Percentiles rank a stretch among this genome's conserved stretches.
These are phyloP conservation scores for Polytrichum commune DNA, from an alignment of 225 moss, liverwort and hornwort genomes.

Conservation along the genomic window DNA sequence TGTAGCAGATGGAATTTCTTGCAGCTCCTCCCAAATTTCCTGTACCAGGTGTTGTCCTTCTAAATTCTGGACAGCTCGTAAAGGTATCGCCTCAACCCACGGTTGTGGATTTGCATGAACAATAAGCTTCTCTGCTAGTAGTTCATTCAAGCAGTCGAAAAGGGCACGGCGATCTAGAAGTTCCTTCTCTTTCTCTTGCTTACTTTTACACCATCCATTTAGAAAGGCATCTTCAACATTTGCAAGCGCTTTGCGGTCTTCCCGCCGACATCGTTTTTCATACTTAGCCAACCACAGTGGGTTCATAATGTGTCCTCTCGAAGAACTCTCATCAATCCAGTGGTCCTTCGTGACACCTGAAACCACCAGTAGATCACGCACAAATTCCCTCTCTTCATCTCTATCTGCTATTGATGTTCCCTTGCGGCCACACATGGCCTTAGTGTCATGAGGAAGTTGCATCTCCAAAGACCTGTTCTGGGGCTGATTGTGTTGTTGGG, in stretches of 20 bases:
- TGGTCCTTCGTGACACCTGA: conserved; percentile 51
- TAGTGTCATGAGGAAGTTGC: conserved; percentile 24
- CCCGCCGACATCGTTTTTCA: conserved; percentile 24
- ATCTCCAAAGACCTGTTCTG: neutral
- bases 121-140: conserved; percentile 45
- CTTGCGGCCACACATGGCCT: conserved; percentile 29
- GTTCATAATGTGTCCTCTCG: conserved; percentile 32
- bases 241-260: conserved; percentile 18
- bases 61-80: conserved; percentile 22
- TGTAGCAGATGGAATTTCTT: conserved; percentile 40
- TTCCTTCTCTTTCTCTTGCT: conserved; percentile 43
- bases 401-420: conserved; percentile 31
- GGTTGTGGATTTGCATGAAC: conserved; percentile 42
- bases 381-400: conserved; percentile 66
- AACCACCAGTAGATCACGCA: conserved; percentile 66
- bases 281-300: conserved; percentile 31
- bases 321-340: conserved; percentile 24
- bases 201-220: conserved; percentile 12
- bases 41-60: conserved; percentile 46
- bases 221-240: conserved; percentile 26
- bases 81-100: conserved; percentile 32
- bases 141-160: conserved; percentile 61
- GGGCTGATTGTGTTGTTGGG: neutral
- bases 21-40: conserved; percentile 57
- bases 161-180: conserved; percentile 52